Conservation (phyloP, 257 asterid species). For the Linaria vulgaris region DNA sequence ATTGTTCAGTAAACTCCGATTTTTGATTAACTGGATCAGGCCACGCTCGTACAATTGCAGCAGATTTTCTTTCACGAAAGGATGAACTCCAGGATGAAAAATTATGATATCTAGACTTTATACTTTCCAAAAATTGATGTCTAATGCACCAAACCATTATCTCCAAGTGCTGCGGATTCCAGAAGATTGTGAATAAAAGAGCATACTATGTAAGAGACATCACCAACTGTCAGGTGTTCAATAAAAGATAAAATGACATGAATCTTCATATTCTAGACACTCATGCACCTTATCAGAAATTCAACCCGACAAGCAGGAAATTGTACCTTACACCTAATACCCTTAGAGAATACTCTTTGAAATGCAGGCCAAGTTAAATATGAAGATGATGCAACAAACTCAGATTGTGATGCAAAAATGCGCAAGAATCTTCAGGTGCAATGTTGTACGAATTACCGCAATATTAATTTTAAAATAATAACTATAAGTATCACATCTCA, state of each 20-base stretch:
- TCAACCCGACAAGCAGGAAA: conserved; percentile 11
- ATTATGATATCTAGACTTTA: conserved; percentile 52
- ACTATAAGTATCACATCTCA: conserved; percentile 7
- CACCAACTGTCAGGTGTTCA: too few species aligned
- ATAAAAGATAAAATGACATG: too few species aligned
- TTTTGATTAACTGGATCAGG: conserved; percentile 46
- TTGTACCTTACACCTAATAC: conserved; percentile 17
- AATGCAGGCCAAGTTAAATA: neutral
- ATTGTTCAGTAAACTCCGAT: conserved; percentile 38
- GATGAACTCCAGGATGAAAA: conserved; percentile 60
- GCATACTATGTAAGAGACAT: neutral
- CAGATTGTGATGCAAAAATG: conserved; percentile 17
- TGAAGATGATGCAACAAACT: neutral
- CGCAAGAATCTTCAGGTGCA: conserved; percentile 2
- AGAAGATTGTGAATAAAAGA: conserved; percentile 6
- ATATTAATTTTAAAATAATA: neutral
- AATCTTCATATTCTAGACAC: neutral
- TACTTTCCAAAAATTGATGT: conserved; percentile 69
- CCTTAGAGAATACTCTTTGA: conserved; percentile 5
- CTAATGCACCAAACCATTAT: conserved; percentile 84
- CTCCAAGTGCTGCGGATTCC: conserved; percentile 73
- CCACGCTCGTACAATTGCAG: conserved; percentile 80
- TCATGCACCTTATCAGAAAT: neutral
- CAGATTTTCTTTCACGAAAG: conserved; percentile 69
- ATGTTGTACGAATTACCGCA: conserved; percentile 10